Conservation (phyloP, 768 basidiomycete genomes). For the Pleurotus tuber-regium region DNA sequence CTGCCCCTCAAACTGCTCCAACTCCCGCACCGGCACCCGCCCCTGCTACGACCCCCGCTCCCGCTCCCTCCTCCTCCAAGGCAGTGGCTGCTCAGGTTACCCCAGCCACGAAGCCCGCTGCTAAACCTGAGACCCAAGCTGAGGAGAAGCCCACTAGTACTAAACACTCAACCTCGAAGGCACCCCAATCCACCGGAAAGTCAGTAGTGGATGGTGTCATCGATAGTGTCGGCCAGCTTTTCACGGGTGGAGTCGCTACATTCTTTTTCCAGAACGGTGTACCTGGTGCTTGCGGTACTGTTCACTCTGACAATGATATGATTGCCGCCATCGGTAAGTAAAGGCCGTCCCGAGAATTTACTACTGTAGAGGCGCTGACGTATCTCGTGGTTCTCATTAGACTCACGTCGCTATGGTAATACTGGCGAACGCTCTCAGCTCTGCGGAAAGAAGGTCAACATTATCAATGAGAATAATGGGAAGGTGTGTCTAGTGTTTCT, state of each 20-base stretch:
- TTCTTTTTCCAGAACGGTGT: slow-evolving; percentile 70
- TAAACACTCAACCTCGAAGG: slow-evolving; percentile 6
- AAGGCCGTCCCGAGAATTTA: neutral
- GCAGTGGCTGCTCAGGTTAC: neutral
- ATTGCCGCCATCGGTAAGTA: slow-evolving; percentile 64
- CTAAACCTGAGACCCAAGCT: slow-evolving; percentile 12
- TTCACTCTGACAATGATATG: slow-evolving; percentile 51
- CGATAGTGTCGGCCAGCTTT: slow-evolving; percentile 11
- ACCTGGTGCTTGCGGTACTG: slow-evolving; percentile 77
- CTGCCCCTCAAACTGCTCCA: slow-evolving; percentile 15
- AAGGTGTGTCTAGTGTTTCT: slow-evolving; percentile 31
- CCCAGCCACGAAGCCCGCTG: slow-evolving; percentile 2
- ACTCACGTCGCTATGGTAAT: slow-evolving; percentile 52
- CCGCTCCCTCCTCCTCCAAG: slow-evolving; percentile 21
- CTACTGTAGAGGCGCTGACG: slow-evolving; percentile 7
- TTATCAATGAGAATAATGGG: slow-evolving; percentile 60
- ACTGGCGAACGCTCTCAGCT: slow-evolving; percentile 42
- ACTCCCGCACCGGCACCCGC: slow-evolving; percentile 20
- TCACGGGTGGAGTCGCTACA: slow-evolving; percentile 55
- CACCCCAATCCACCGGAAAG: slow-evolving; percentile 12
- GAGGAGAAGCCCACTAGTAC: slow-evolving; percentile 12
- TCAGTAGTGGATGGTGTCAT: slow-evolving; percentile 12
- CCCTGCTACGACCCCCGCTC: slow-evolving; percentile 12
- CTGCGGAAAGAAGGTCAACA: slow-evolving; percentile 64
- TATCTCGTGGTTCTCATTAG: slow-evolving; percentile 28